A percentile compares a stretch with the other conserved stretches of the same genome.
These are phyloP conservation scores for Aspergillus cejpii DNA, from an alignment of 2,329 filamentous ascomycete species.

Conservation along the genomic window DNA sequence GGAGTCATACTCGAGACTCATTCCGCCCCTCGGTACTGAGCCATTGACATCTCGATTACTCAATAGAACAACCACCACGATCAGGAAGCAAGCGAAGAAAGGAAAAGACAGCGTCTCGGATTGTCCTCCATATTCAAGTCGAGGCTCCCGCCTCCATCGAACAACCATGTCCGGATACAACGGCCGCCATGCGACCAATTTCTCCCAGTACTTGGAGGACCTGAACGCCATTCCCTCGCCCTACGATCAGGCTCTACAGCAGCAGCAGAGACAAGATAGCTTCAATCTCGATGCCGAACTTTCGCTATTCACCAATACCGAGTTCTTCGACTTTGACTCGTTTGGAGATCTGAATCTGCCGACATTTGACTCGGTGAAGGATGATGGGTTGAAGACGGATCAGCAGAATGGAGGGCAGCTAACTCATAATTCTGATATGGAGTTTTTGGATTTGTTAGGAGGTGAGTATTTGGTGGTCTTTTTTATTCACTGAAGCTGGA, in stretches of 20 bases:
- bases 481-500: conserved; percentile 4
- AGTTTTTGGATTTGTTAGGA: conserved; percentile 39
- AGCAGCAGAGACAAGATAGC: conserved; percentile 55
- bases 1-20: not conserved
- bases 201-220: conserved; percentile 82
- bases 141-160: conserved; percentile 11
- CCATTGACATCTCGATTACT: not conserved
- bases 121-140: not conserved
- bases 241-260: conserved; percentile 53
- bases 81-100: not conserved
- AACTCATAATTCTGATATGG: conserved; percentile 25
- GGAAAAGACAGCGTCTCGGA: not conserved
- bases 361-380: conserved; percentile 28
- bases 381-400: conserved; percentile 21
- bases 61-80: not conserved
- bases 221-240: conserved; percentile 66
- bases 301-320: conserved; percentile 72
- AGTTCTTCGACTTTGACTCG: conserved; percentile 71
- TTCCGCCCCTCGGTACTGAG: not conserved
- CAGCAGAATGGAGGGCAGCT: conserved; percentile 17
- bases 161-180: conserved; percentile 63
- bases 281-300: conserved; percentile 65
- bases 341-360: conserved; percentile 32
- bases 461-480: conserved; percentile 29
- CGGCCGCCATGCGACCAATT: conserved; percentile 73